phyloP scores from a whole-genome alignment of 371 early-diverging fungal species.

The Smittium mucronatum region DNA sequence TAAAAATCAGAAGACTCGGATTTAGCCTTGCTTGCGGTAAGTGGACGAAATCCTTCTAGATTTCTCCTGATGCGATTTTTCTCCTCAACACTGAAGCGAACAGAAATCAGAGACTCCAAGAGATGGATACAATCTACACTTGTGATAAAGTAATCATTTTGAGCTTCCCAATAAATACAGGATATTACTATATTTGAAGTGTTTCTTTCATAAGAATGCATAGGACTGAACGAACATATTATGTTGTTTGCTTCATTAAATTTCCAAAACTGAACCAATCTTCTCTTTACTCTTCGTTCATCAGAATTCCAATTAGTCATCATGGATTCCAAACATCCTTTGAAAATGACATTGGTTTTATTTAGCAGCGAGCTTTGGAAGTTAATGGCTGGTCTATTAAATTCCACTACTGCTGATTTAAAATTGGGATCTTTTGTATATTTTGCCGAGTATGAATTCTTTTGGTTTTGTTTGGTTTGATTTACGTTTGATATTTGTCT shows the following conservation, averaged over 20 bases:
- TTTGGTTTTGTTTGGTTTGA: background rate
- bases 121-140: conserved; percentile 67
- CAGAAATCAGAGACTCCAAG: conserved; percentile 57
- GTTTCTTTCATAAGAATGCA: conserved; percentile 39
- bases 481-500: background rate
- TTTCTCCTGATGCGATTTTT: conserved; percentile 77
- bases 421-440: background rate
- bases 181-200: conserved; percentile 56
- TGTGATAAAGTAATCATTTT: conserved; percentile 60
- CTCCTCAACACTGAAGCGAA: conserved; percentile 66
- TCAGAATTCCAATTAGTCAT: conserved; percentile 46
- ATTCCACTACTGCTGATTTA: conserved; percentile 5
- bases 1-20: conserved; percentile 60
- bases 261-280: conserved; percentile 61
- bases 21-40: conserved; percentile 63
- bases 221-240: conserved; percentile 44
- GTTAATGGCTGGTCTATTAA: conserved; percentile 15
- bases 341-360: conserved; percentile 52
- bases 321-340: conserved; percentile 39
- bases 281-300: conserved; percentile 48
- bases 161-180: conserved; percentile 68
- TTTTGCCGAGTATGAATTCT: background rate
- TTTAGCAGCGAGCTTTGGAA: conserved; percentile 46
- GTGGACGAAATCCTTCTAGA: conserved; percentile 64
- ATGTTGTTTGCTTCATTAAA: conserved; percentile 47